Base-by-base conservation (phyloP, 768 basidiomycete genomes). In the Tricholoma terreum region DNA sequence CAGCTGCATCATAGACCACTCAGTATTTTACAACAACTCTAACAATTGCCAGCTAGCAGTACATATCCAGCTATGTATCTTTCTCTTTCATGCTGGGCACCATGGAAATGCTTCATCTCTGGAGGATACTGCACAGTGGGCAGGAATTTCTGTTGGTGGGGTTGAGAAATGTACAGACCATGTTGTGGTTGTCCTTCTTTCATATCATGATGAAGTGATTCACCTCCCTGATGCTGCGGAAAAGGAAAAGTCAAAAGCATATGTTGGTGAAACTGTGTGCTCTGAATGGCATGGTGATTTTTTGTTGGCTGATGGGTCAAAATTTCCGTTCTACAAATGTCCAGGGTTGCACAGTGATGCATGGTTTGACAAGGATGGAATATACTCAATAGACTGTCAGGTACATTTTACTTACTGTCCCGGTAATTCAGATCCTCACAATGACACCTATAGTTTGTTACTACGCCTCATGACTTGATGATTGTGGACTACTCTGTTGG, bases 271-370 rank as follows among this genome's bases (percentile, higher is more conserved):
- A 10, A 17, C 52, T 4, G 36, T 36, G 17, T 52, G 57, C 34
- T 50, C 52, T 9, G 45, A 56, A 49, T 69, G 66, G 64, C 54
- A 61, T 15, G 59, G 68, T 12, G 66, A 66, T 5, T 69, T 55
- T 52, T 38, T 67, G 14, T 62, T 62, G 51, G 57, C 50, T 35
- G 65, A 70, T 59, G 69, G 69, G 22, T 67, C 65, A 1, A 62
- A 58, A 35, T 51, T 70, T 40, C 52, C 54, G 19, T 59, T 70
- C 8, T 65, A 57, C 53, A 50, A 65, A 38, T 57, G 56, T 27
- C 68, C 70, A 6, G 66, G 60, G 6, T 52, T 64, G 4, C 51
- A 66, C 58, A 66, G 69, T 7, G 58, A 62, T 49, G 61, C 50
- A n/a, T 59, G 61, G 55, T 66, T 62, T 59, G 63, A 66, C 36